phyloP scores from a whole-genome alignment of 164 flowering plant genomes.

The Annona squamosa region DNA sequence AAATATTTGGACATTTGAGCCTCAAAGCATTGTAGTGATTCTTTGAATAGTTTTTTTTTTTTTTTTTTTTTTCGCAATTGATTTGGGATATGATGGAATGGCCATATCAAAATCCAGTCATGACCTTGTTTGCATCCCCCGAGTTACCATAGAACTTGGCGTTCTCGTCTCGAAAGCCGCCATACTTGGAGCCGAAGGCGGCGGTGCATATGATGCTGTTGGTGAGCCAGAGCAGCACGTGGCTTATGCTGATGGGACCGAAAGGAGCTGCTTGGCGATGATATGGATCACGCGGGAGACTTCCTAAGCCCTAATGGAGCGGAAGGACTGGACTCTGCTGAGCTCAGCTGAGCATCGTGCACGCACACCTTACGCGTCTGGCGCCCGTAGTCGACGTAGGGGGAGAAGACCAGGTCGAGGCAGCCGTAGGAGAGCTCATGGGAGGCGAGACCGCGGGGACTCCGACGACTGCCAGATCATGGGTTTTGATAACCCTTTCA shows the following conservation, averaged over 20 bases:
- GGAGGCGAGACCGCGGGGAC: constrained; percentile 1
- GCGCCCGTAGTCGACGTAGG: constrained; percentile 11
- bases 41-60: too few species aligned
- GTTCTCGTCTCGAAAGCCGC: not conserved
- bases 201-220: constrained; percentile 21
- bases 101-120: not conserved
- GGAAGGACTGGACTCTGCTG: constrained; percentile 8
- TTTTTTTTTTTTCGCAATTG: too few species aligned
- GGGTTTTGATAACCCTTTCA: constrained; percentile 7
- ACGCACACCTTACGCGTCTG: constrained; percentile 7
- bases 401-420: constrained; percentile 11
- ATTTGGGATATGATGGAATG: too few species aligned
- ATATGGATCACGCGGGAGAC: not conserved
- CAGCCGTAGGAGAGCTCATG: constrained; percentile 10
- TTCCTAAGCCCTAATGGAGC: constrained; percentile 8
- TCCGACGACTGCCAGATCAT: constrained; percentile 3
- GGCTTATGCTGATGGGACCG: constrained; percentile 19
- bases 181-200: constrained; percentile 27
- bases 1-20: too few species aligned
- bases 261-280: not conserved
- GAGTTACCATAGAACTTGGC: constrained; percentile 3
- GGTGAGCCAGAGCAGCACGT: constrained; percentile 11
- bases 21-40: too few species aligned
- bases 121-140: constrained; percentile 2
- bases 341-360: constrained; percentile 7